These are phyloP conservation scores for Lagerstroemia speciosa DNA, from an alignment of 345 rosid genomes.

Conservation along the genomic window DNA sequence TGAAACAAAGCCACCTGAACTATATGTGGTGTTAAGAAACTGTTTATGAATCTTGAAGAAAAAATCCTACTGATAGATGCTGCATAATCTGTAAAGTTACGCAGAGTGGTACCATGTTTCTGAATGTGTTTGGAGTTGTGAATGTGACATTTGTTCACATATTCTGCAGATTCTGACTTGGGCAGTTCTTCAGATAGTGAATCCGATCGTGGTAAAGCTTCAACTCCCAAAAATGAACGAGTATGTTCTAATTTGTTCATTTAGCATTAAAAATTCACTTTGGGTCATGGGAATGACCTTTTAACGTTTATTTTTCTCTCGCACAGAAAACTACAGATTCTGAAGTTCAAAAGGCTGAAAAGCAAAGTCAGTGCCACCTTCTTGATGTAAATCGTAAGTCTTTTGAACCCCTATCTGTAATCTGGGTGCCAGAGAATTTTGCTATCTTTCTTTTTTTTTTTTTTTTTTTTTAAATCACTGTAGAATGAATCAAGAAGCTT, in stretches of 20 bases:
- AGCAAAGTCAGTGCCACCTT: constrained; percentile 25
- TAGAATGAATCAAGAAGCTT: not conserved
- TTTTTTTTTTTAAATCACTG: too few species aligned
- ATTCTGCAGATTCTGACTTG: constrained; percentile 42
- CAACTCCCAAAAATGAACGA: constrained; percentile 28
- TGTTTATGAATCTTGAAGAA: not conserved
- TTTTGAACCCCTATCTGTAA: constrained; percentile 1
- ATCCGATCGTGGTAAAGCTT: constrained; percentile 36
- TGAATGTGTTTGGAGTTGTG: not conserved
- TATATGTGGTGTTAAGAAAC: not conserved
- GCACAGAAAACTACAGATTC: constrained; percentile 24
- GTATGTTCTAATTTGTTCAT: constrained; percentile 19
- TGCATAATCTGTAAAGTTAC: not conserved
- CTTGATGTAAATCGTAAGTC: constrained; percentile 56
- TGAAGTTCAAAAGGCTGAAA: constrained; percentile 37
- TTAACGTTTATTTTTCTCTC: constrained; percentile 1
- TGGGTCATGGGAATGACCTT: not conserved
- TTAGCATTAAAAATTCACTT: not conserved
- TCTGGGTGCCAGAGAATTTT: not conserved
- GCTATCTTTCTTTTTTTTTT: not conserved
- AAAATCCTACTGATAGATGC: not conserved
- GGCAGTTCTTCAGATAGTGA: constrained; percentile 47
- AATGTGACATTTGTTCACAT: not conserved
- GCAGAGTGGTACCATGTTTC: not conserved
- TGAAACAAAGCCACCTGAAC: not conserved